These are phyloP conservation scores for Hypoxylon fragiforme DNA, from an alignment of 495 filamentous ascomycete genomes.

Conservation along the genomic window DNA sequence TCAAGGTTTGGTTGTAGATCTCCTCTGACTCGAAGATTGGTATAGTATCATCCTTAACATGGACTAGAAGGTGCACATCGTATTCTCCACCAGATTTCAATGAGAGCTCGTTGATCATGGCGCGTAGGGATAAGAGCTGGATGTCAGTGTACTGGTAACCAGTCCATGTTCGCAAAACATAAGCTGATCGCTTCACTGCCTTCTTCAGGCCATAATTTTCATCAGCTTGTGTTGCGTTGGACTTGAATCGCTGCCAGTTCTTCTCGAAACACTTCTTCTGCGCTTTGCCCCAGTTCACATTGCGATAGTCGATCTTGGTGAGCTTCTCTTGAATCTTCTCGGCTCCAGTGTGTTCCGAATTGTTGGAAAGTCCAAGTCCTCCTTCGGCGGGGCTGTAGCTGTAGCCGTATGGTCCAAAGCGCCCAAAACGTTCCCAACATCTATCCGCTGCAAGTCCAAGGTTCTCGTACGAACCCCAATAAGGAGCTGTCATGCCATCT, in stretches of 20 bases:
- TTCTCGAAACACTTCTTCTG: constrained; percentile 69
- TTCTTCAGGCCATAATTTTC: constrained; percentile 28
- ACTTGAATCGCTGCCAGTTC: constrained; percentile 66
- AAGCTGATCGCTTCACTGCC: constrained; percentile 38
- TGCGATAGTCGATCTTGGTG: constrained; percentile 71
- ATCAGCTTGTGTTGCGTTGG: constrained; percentile 3
- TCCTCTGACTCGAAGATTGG: constrained; percentile 56
- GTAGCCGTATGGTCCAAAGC: constrained; percentile 77
- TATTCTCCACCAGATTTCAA: constrained; percentile 61
- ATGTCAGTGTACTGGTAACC: constrained; percentile 47
- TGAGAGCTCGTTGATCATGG: constrained; percentile 58
- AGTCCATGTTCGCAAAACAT: constrained; percentile 48
- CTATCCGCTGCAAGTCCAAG: constrained; percentile 72
- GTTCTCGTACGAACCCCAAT: constrained; percentile 72
- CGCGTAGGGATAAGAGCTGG: constrained; percentile 53
- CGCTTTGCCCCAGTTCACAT: constrained; percentile 73
- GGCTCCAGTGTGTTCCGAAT: constrained; percentile 68
- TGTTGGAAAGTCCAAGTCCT: constrained; percentile 70
- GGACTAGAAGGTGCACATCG: constrained; percentile 60
- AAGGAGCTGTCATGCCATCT: constrained; percentile 70
- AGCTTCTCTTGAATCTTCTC: constrained; percentile 63
- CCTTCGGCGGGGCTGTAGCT: constrained; percentile 76
- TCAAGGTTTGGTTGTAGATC: constrained; percentile 52
- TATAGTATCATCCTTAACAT: constrained; percentile 58
- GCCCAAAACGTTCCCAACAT: constrained; percentile 84